Percentiles rank a stretch among this genome's conserved stretches.
Evolutionary conservation across 768 basidiomycete genomes (phyloP).

Genomic region (Rhodotorula graminis): DNA sequence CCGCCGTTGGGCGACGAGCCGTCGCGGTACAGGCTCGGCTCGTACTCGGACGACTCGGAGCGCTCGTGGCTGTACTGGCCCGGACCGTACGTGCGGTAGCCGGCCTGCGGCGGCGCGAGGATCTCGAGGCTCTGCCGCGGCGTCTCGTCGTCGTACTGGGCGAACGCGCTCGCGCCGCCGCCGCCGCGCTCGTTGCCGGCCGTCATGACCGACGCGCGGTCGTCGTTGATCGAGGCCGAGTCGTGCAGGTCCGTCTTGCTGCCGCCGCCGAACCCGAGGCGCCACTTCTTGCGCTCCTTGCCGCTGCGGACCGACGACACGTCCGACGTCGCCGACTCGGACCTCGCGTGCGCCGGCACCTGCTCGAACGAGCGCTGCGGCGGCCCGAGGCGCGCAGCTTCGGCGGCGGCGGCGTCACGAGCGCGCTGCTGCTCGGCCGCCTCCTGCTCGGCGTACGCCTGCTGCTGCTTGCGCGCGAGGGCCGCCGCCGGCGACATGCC

Average conservation of each 20-base stretch:
- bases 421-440: constrained; percentile 39
- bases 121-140: constrained; percentile 32
- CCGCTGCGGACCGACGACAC: constrained; percentile 62
- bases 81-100: constrained; percentile 25
- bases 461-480: constrained; percentile 48
- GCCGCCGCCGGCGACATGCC: constrained; percentile 61
- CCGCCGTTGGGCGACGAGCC: constrained; percentile 25
- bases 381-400: constrained; percentile 19
- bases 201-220: neutral
- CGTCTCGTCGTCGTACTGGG: constrained; percentile 13
- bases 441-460: constrained; percentile 45
- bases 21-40: constrained; percentile 37
- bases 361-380: constrained; percentile 24
- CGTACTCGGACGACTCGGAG: constrained; percentile 53
- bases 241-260: constrained; percentile 28
- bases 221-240: constrained; percentile 12
- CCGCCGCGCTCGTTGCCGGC: neutral
- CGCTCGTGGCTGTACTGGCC: neutral
- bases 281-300: constrained; percentile 45
- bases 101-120: constrained; percentile 16
- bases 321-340: constrained; percentile 15
- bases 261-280: constrained; percentile 29
- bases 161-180: constrained; percentile 5
- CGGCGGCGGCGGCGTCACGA: constrained; percentile 38
- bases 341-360: constrained; percentile 4